Conservation (phyloP, 2,329 filamentous ascomycete genomes). For the Elsinoe ampelina region DNA sequence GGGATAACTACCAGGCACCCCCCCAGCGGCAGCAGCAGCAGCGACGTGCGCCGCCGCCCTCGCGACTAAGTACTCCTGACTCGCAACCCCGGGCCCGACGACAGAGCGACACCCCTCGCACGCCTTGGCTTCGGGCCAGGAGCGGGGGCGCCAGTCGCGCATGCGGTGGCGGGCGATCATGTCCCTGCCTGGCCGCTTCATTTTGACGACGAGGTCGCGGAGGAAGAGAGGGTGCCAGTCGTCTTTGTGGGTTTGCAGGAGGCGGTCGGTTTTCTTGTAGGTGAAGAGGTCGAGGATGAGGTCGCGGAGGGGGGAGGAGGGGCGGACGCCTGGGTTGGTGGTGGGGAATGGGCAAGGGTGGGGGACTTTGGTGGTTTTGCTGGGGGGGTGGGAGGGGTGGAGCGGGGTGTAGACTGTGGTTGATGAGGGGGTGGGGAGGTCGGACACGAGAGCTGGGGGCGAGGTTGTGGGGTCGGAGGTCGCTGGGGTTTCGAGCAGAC, state of each 20-base stretch:
- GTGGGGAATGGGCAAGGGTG: constrained; percentile 27
- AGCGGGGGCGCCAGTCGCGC: constrained; percentile 31
- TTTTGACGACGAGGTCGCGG: constrained; percentile 36
- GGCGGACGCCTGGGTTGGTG: constrained; percentile 27
- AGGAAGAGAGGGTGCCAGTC: constrained; percentile 41
- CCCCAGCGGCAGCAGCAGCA: not conserved
- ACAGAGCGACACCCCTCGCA: constrained; percentile 33
- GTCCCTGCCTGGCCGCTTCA: constrained; percentile 38
- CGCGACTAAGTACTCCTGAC: not conserved
- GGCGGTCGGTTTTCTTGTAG: constrained; percentile 43
- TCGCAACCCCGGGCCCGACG: constrained; percentile 31
- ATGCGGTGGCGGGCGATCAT: constrained; percentile 34
- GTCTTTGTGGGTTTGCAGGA: constrained; percentile 38
- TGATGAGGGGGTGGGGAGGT: not conserved
- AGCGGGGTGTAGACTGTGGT: not conserved
- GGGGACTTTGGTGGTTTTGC: not conserved
- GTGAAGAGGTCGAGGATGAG: constrained; percentile 42
- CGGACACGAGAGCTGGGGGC: not conserved
- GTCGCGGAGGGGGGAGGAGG: constrained; percentile 30
- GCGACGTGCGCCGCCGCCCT: not conserved
- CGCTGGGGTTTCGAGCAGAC: not conserved
- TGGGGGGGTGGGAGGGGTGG: not conserved
- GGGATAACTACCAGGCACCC: too few relatives aligned
- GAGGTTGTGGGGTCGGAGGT: not conserved
- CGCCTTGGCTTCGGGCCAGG: constrained; percentile 25